Percentiles rank a stretch among this genome's conserved stretches.
Conservation (phyloP, 441 rosid genomes). For the Eutrema salsugineum region DNA sequence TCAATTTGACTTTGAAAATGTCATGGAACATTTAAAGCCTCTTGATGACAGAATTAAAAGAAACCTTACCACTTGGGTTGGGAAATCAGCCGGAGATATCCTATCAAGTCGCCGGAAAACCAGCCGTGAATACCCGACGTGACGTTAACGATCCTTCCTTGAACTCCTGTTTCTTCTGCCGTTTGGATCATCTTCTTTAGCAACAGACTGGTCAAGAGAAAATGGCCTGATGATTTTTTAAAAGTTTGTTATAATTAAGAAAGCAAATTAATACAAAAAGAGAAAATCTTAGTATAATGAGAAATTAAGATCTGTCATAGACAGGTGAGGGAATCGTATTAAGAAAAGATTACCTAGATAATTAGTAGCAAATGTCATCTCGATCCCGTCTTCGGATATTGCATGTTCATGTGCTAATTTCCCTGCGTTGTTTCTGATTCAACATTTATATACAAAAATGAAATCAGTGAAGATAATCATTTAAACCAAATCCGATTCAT, state of each 20-base stretch:
- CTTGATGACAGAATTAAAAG: background rate
- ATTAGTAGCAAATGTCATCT: slow-evolving; percentile 95
- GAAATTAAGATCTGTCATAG: slow-evolving; percentile 20
- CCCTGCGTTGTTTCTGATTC: slow-evolving; percentile 89
- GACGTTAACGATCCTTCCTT: slow-evolving; percentile 82
- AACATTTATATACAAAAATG: background rate
- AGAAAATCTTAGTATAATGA: background rate
- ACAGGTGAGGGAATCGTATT: slow-evolving; percentile 6
- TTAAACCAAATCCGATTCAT: background rate
- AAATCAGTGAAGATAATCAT: background rate
- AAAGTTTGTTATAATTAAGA: background rate
- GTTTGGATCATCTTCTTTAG: slow-evolving; percentile 69
- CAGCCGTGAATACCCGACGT: slow-evolving; percentile 82
- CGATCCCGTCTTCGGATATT: slow-evolving; percentile 89
- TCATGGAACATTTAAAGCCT: background rate
- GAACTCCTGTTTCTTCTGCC: slow-evolving; percentile 58
- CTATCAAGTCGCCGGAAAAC: slow-evolving; percentile 79
- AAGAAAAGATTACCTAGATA: slow-evolving; percentile 56
- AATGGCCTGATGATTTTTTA: slow-evolving; percentile 51
- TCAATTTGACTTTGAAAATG: background rate
- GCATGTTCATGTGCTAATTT: slow-evolving; percentile 84
- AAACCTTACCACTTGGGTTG: slow-evolving; percentile 51
- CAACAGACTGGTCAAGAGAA: slow-evolving; percentile 66
- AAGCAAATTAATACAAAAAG: background rate
- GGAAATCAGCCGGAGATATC: slow-evolving; percentile 61